Evolutionary conservation across 352 stramenopile species (phyloP), one percentile per base, ranked within the genome.

Genomic region (Plasmopara viticola): DNA sequence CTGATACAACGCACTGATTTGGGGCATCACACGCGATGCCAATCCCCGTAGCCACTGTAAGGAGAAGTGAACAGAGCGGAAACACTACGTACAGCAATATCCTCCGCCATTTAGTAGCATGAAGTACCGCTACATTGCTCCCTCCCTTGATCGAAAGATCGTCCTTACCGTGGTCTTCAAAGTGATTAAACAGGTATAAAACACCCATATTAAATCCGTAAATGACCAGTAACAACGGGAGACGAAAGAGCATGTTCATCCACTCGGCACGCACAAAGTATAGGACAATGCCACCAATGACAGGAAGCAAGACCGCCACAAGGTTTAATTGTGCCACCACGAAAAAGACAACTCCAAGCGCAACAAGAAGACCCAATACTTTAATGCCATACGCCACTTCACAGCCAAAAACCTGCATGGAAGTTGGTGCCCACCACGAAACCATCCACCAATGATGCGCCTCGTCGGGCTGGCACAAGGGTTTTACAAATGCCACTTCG

Each of bases 201-300:
- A 73, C 60, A 15, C 62, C 66, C 39, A 64, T 74, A 59, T 92
- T 92, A 60, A 86, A 88, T 28, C 64, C 73, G 55, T 87, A 84
- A 35, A 90, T 72, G n/a, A 87, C 56, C 5, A 80, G 60, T 43
- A 89, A 44, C 29, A 86, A 65, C 17, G 82, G 82, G 9, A 86
- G 55, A 2, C 82, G 72, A 25, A 88, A 73, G 14, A 90, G 50
- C 78, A 92, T 90, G 61, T 87, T 88, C 62, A 87, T 70, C 82
- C 82, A 92, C 64, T 85, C 78, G 29, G 71, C 68, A 18, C 82
- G 72, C 17, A 92, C 31, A 44, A 83, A 70, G 51, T 89, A 92
- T 2, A 92, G 61, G 9, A 50, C 68, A 15, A 65, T 44, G 1
- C 66, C 74, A 17, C 72, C 59, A 17, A 76, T 41, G 2, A 84